These are phyloP conservation scores for Diplodia seriata DNA, from an alignment of 2,329 filamentous ascomycete species.

Conservation along the genomic window DNA sequence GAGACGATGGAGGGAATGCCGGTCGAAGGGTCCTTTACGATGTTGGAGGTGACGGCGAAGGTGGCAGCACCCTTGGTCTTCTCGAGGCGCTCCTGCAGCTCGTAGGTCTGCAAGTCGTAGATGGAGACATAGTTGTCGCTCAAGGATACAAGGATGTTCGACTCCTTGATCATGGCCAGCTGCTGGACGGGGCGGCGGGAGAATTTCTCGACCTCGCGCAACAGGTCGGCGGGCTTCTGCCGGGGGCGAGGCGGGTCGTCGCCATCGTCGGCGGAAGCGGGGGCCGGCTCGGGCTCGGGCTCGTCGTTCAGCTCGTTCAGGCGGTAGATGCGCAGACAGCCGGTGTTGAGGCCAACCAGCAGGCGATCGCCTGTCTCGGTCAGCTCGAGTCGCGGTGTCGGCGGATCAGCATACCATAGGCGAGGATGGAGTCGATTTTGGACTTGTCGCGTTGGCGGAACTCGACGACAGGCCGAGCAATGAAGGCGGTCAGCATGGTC, in stretches of 20 bases:
- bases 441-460: slow-evolving; percentile 94
- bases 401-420: slow-evolving; percentile 69
- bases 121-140: slow-evolving; percentile 90
- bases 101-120: slow-evolving; percentile 85
- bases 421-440: slow-evolving; percentile 93
- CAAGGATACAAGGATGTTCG: slow-evolving; percentile 86
- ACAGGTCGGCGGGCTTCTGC: slow-evolving; percentile 71
- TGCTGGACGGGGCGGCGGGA: slow-evolving; percentile 89
- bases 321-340: slow-evolving; percentile 86
- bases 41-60: slow-evolving; percentile 94
- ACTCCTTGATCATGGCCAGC: slow-evolving; percentile 93
- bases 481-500: slow-evolving; percentile 94
- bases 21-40: slow-evolving; percentile 85
- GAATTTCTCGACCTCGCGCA: slow-evolving; percentile 94
- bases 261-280: slow-evolving; percentile 40
- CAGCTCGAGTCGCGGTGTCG: not conserved
- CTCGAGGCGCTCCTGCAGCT: slow-evolving; percentile 77
- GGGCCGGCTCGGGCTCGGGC: slow-evolving; percentile 48
- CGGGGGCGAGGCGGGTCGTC: slow-evolving; percentile 51
- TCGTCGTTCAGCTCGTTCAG: slow-evolving; percentile 71
- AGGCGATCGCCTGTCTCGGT: slow-evolving; percentile 75
- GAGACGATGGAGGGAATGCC: slow-evolving; percentile 94
- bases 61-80: slow-evolving; percentile 87
- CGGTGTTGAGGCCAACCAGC: slow-evolving; percentile 89
- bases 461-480: slow-evolving; percentile 94